Conservation (phyloP, 768 basidiomycete genomes). For the Rhodotorula toruloides region DNA sequence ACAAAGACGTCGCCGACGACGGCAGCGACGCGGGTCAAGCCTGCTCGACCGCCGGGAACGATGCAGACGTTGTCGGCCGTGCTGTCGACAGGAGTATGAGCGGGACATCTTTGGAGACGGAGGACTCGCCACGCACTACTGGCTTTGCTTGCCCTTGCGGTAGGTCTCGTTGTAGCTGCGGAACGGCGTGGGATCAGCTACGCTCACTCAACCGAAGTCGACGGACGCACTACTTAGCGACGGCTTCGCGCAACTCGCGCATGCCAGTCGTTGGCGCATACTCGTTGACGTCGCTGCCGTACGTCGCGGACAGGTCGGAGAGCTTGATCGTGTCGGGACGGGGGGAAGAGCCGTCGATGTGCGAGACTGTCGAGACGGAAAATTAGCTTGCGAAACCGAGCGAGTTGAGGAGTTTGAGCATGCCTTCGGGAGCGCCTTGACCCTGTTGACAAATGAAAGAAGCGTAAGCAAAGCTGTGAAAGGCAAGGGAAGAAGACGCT, state of each 20-base stretch:
- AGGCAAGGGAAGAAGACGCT: conserved; percentile 42
- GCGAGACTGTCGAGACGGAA: neutral
- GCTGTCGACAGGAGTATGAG: neutral
- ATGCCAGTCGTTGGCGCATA: conserved; percentile 92
- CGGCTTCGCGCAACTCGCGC: conserved; percentile 77
- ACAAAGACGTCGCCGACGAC: conserved; percentile 62
- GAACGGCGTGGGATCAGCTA: no score
- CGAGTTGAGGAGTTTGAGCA: conserved; percentile 42
- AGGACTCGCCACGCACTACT: conserved; percentile 53
- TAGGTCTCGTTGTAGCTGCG: conserved; percentile 87
- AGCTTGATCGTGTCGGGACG: conserved; percentile 19
- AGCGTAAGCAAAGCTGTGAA: neutral
- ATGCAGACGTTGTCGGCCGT: conserved; percentile 79
- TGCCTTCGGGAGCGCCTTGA: conserved; percentile 50
- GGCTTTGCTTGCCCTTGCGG: conserved; percentile 68
- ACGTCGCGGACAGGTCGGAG: conserved; percentile 9
- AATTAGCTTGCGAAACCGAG: neutral
- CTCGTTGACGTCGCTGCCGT: conserved; percentile 52
- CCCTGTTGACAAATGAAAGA: neutral
- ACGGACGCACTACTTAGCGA: conserved; percentile 79
- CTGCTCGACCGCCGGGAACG: conserved; percentile 79
- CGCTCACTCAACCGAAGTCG: no score
- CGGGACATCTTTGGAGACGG: neutral
- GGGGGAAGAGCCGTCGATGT: neutral
- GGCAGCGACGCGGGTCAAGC: conserved; percentile 82